Evolutionary conservation across 2,329 filamentous ascomycete genomes (phyloP).

Genomic region (Apiospora marii): DNA sequence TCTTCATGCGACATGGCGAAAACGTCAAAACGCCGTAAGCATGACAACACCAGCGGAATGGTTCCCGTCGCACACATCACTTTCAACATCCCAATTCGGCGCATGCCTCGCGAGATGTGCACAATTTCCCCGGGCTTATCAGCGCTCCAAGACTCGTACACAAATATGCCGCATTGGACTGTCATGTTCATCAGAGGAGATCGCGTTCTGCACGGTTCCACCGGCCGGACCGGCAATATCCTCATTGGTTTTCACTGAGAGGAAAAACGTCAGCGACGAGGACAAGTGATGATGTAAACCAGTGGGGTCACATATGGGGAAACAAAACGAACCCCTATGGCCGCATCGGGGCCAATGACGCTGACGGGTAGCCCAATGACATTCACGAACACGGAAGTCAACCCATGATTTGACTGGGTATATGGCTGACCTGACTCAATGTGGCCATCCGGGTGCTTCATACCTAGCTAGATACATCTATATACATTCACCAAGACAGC

Average conservation of each 20-base stretch:
- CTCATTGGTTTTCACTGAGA: not conserved
- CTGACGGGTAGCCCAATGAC: not conserved
- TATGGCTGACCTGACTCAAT: constrained; percentile 21
- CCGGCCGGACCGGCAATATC: not conserved
- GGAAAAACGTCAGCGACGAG: not conserved
- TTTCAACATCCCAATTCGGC: not conserved
- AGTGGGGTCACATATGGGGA: constrained; percentile 2
- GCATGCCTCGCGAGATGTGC: constrained; percentile 6
- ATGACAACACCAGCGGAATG: constrained; percentile 19
- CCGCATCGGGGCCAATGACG: not conserved
- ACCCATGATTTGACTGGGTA: constrained; percentile 14
- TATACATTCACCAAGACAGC: constrained; percentile 6
- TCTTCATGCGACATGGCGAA: not conserved
- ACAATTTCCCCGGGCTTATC: not conserved
- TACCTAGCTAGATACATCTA: constrained; percentile 8
- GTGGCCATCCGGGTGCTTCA: constrained; percentile 21
- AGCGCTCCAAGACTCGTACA: not conserved
- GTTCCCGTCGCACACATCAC: not conserved
- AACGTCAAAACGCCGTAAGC: constrained; percentile 24
- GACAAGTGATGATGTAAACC: not conserved
- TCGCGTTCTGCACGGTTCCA: not conserved
- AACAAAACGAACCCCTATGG: not conserved
- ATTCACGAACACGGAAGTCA: not conserved
- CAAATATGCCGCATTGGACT: not conserved
- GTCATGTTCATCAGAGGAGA: not conserved